These are phyloP conservation scores for Acanthamoeba sp. DNA, from an alignment of 208 protist species.

Conservation along the genomic window DNA sequence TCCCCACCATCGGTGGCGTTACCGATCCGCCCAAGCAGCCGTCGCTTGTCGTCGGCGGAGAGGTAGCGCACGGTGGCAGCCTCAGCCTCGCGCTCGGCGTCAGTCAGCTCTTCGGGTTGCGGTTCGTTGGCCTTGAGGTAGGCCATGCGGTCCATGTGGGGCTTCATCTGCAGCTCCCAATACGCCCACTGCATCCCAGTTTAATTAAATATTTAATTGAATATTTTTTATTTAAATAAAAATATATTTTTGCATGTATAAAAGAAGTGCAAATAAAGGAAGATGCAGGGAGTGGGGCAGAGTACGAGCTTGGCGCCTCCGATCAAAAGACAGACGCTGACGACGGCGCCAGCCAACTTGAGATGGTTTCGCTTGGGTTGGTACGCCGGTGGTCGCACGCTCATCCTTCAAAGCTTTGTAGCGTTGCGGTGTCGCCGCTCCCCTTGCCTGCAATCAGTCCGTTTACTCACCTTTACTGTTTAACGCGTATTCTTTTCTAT, in stretches of 20 bases:
- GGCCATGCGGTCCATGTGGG: conserved; percentile 12
- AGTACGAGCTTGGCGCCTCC: conserved; percentile 1
- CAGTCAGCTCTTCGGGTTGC: background rate
- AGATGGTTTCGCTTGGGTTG: background rate
- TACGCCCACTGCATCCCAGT: background rate
- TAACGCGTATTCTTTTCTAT: too few relatives aligned
- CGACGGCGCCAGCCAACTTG: background rate
- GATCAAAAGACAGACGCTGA: background rate
- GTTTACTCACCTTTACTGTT: too few relatives aligned
- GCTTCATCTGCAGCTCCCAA: conserved; percentile 17
- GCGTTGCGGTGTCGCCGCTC: too few relatives aligned
- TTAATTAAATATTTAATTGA: background rate
- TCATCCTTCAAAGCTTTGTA: background rate
- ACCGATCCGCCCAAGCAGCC: background rate
- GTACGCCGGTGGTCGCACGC: background rate
- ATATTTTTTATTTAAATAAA: background rate
- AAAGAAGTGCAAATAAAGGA: too few relatives aligned
- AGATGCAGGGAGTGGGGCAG: too few relatives aligned
- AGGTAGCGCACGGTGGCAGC: conserved; percentile 9
- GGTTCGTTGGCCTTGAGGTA: conserved; percentile 4
- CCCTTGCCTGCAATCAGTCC: too few relatives aligned
- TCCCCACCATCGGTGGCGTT: background rate
- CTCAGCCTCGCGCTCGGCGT: conserved; percentile 6
- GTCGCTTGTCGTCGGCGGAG: background rate
- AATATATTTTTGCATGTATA: too few relatives aligned